phyloP scores from a whole-genome alignment of 2,329 filamentous ascomycete genomes.

The Graphilbum ipis-grandicollis region DNA sequence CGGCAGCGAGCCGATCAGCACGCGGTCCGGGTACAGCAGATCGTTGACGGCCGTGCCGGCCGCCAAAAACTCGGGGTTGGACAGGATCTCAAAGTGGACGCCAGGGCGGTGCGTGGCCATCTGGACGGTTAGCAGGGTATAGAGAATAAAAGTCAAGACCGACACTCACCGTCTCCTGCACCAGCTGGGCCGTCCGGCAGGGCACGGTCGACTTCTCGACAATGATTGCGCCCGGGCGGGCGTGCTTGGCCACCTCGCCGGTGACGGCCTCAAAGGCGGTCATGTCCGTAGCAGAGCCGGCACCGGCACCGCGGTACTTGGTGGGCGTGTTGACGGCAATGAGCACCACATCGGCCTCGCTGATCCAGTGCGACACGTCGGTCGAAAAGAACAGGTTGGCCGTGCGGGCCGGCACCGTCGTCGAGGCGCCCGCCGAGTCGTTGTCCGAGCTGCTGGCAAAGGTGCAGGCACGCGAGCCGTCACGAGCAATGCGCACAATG shows the following conservation, averaged over 20 bases:
- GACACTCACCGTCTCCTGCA: constrained; percentile 43
- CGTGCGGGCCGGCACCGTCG: constrained; percentile 23
- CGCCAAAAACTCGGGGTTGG: constrained; percentile 68
- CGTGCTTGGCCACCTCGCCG: constrained; percentile 47
- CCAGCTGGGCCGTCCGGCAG: constrained; percentile 53
- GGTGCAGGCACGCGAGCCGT: constrained; percentile 30
- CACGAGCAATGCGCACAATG: constrained; percentile 47
- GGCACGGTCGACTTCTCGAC: constrained; percentile 75
- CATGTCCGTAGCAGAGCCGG: constrained; percentile 56
- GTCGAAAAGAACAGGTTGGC: constrained; percentile 62
- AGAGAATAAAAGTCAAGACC: neutral
- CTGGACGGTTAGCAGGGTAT: constrained; percentile 14
- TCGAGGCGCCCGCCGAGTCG: constrained; percentile 12
- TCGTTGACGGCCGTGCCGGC: constrained; percentile 61
- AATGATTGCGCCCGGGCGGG: constrained; percentile 51
- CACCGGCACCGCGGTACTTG: constrained; percentile 51
- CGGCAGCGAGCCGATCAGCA: constrained; percentile 54
- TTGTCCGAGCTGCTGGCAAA: constrained; percentile 20
- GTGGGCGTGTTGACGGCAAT: constrained; percentile 69
- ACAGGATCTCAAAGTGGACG: constrained; percentile 56
- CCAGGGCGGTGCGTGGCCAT: constrained; percentile 41
- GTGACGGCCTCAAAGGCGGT: constrained; percentile 54
- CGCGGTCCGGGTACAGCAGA: constrained; percentile 51
- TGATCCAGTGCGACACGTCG: constrained; percentile 42
- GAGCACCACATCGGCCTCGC: constrained; percentile 55